A percentile compares a stretch with the other conserved stretches of the same genome.
These are phyloP conservation scores for Scleroderma citrinum DNA, from an alignment of 768 basidiomycete genomes.

Conservation along the genomic window DNA sequence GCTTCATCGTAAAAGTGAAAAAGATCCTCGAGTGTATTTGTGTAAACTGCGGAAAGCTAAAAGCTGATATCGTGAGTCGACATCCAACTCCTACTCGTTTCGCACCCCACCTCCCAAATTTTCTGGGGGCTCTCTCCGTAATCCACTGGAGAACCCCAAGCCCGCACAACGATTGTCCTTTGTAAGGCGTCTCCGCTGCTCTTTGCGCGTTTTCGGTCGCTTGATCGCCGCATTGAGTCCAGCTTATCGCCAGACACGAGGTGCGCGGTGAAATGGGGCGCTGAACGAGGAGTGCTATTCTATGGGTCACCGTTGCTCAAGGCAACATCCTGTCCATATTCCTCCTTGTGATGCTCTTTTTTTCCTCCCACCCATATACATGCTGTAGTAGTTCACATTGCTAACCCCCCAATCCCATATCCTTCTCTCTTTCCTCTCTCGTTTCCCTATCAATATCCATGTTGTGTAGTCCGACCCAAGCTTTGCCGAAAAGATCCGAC, in stretches of 20 bases:
- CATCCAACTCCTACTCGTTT: conserved; percentile 81
- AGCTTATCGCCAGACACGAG: conserved; percentile 80
- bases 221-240: conserved; percentile 82
- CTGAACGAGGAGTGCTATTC: conserved; percentile 89
- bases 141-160: conserved; percentile 87
- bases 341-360: conserved; percentile 52
- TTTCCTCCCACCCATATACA: conserved; percentile 7
- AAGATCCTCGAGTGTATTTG: conserved; percentile 99
- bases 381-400: conserved; percentile 30
- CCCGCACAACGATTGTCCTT: conserved; percentile 72
- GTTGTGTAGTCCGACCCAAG: conserved; percentile 67
- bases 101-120: conserved; percentile 87
- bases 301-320: conserved; percentile 20
- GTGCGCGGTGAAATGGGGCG: conserved; percentile 96
- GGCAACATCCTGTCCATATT: conserved; percentile 36
- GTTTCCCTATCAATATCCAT: too few relatives aligned
- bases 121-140: conserved; percentile 98
- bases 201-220: conserved; percentile 89
- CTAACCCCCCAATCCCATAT: conserved; percentile 70
- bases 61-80: conserved; percentile 93
- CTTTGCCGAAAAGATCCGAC: conserved; percentile 84
- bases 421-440: conserved; percentile 21
- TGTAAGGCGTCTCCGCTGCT: conserved; percentile 74
- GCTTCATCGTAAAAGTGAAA: conserved; percentile 98
- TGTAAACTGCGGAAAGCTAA: conserved; percentile 96